These are phyloP conservation scores for Aspergillus terreus DNA, from an alignment of 2,329 filamentous ascomycete species.

Conservation along the genomic window DNA sequence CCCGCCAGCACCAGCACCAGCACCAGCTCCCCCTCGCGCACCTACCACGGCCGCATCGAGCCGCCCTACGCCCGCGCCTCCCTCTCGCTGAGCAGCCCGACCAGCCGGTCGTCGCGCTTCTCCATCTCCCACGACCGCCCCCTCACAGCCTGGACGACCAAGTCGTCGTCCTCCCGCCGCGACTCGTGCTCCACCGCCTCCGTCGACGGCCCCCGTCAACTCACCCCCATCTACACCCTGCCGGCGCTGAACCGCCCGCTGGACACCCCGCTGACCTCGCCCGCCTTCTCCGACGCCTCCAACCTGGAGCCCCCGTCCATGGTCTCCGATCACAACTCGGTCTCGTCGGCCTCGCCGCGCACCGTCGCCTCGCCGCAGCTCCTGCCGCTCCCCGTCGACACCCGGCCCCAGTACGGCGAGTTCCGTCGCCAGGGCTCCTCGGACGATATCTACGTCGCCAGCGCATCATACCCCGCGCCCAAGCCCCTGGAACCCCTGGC, in stretches of 20 bases:
- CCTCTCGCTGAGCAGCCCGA: slow-evolving; percentile 22
- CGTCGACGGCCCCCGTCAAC: slow-evolving; percentile 23
- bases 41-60: slow-evolving; percentile 36
- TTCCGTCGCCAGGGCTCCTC: slow-evolving; percentile 29
- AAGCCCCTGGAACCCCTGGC: slow-evolving; percentile 22
- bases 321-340: slow-evolving; percentile 65
- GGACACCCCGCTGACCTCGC: slow-evolving; percentile 62
- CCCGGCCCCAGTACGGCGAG: slow-evolving; percentile 39
- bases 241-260: slow-evolving; percentile 35
- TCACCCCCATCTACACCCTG: slow-evolving; percentile 38
- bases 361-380: slow-evolving; percentile 40
- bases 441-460: slow-evolving; percentile 22
- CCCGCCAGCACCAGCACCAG: slow-evolving; percentile 16
- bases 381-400: slow-evolving; percentile 39
- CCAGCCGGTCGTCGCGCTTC: slow-evolving; percentile 26
- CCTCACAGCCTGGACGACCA: slow-evolving; percentile 18
- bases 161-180: slow-evolving; percentile 15
- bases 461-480: slow-evolving; percentile 15
- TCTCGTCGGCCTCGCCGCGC: slow-evolving; percentile 58
- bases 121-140: slow-evolving; percentile 20
- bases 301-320: slow-evolving; percentile 64
- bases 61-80: slow-evolving; percentile 36
- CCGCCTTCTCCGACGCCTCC: slow-evolving; percentile 61
- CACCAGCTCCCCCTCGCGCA: slow-evolving; percentile 35
- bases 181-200: slow-evolving; percentile 22